Base-by-base conservation (phyloP, 345 rosid species). In the Camelina hispida region DNA sequence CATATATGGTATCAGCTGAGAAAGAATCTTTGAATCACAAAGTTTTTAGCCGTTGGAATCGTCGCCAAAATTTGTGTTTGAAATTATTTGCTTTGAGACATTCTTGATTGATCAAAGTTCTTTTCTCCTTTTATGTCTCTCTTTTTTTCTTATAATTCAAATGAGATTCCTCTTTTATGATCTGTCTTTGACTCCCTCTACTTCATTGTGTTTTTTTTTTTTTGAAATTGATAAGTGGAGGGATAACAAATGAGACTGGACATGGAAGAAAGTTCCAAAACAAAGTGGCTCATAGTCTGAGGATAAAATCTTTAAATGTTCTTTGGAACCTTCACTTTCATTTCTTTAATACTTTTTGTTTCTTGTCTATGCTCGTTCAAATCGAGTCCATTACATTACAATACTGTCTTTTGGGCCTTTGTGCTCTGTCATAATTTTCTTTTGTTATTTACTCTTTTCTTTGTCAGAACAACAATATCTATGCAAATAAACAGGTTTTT, bases 241-340 rank as follows among this genome's bases (percentile, higher is more conserved):
- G 32, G 64, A 68, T 63, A 22, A n/a, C 23, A 69, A 62, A 62
- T 66, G 9, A 55, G 28, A 61, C 34, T 68, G 58, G 14, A 69
- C 66, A 62, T 47, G 28, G 60, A 69, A 62, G 66, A 63, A 69
- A 76, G 51, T 68, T 61, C 64, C 69, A 69, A 70, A 18, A 25
- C 14, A 70, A 62, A 70, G 80, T 69, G 66, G 66, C 71, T 77
- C 66, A 63, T 18, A 47, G 47, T 53, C 44, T 47, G 28, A 46
- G 46, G 71, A 69, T 62, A 17, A 69, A 23, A 46, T 38, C 38
- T 63, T 69, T 77, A 77, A 50, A 62, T 55, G 60, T 35, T 77
- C 54, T 77, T 77, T 71, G 76, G 72, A 77, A 77, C 66, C 72
- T 77, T 77, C 72, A 65, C 48, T 77, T 54, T 76, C 70, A 44